A percentile compares a stretch with the other conserved stretches of the same genome.
Evolutionary conservation across 1,284 basidiomycete genomes (phyloP).

Genomic region (Grifola frondosa): DNA sequence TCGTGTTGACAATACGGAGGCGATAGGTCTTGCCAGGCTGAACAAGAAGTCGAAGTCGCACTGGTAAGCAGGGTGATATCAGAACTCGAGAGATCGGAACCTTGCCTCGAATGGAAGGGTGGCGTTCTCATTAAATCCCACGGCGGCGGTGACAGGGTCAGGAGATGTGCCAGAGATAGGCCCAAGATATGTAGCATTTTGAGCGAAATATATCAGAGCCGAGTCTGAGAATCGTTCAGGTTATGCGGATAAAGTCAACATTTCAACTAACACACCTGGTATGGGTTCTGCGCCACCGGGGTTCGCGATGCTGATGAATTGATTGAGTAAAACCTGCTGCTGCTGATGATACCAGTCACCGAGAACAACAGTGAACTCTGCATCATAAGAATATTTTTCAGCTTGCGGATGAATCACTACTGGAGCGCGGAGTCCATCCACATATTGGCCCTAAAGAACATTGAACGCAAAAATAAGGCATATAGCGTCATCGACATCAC

Average conservation of each 20-base stretch:
- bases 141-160: constrained; percentile 48
- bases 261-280: constrained; percentile 58
- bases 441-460: constrained; percentile 72
- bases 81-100: constrained; percentile 18
- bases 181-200: constrained; percentile 70
- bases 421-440: constrained; percentile 82
- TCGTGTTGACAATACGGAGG: constrained; percentile 74
- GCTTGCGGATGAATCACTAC: constrained; percentile 68
- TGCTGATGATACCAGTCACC: constrained; percentile 66
- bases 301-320: constrained; percentile 77
- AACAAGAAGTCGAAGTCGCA: neutral
- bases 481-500: neutral
- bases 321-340: constrained; percentile 60
- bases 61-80: neutral
- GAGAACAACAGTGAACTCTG: constrained; percentile 85
- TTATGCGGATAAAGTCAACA: neutral
- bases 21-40: constrained; percentile 81
- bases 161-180: constrained; percentile 53
- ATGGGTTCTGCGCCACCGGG: constrained; percentile 88
- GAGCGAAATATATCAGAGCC: constrained; percentile 81
- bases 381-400: constrained; percentile 79
- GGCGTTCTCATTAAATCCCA: constrained; percentile 86
- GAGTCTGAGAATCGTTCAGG: constrained; percentile 51
- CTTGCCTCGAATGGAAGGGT: constrained; percentile 69
- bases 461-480: neutral